Evolutionary conservation across 768 basidiomycete genomes (phyloP).

Genomic region (Pleurotus cornucopiae): DNA sequence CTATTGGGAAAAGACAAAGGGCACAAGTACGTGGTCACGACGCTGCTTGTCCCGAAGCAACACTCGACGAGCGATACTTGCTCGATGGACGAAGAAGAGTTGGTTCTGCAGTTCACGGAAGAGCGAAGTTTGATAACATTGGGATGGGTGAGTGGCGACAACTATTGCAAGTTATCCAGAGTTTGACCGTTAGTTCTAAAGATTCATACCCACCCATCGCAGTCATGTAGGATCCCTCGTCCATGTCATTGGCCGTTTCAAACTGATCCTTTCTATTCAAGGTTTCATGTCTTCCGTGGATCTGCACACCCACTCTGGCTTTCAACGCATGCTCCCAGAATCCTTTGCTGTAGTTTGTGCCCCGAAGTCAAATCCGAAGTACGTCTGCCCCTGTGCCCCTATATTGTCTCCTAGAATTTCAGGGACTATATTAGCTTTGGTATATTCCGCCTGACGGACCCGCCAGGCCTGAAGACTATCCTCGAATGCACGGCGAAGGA

Average conservation of each 20-base stretch:
- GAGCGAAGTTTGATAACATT: conserved; percentile 78
- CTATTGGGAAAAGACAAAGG: conserved; percentile 68
- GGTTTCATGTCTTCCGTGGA: conserved; percentile 96
- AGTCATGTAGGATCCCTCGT: conserved; percentile 58
- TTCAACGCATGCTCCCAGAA: conserved; percentile 87
- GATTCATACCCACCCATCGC: conserved; percentile 93
- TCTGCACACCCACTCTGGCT: conserved; percentile 85
- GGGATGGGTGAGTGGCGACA: conserved; percentile 70
- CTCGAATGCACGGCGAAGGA: conserved; percentile 64
- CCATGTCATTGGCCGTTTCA: neutral
- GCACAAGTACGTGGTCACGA: conserved; percentile 68
- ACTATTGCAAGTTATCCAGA: neutral
- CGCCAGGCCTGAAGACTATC: conserved; percentile 74
- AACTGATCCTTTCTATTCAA: conserved; percentile 18
- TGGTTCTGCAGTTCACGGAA: conserved; percentile 82
- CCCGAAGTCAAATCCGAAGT: conserved; percentile 75
- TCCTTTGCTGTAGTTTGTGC: conserved; percentile 93
- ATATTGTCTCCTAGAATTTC: neutral
- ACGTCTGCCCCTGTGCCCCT: conserved; percentile 19
- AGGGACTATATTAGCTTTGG: conserved; percentile 54
- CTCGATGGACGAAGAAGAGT: conserved; percentile 86
- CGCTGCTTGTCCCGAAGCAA: conserved; percentile 84
- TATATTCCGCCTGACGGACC: conserved; percentile 87
- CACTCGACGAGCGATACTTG: conserved; percentile 89
- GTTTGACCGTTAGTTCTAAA: conserved; percentile 21